phyloP scores from a whole-genome alignment of 306 rosid species.

The Trifolium repens region DNA sequence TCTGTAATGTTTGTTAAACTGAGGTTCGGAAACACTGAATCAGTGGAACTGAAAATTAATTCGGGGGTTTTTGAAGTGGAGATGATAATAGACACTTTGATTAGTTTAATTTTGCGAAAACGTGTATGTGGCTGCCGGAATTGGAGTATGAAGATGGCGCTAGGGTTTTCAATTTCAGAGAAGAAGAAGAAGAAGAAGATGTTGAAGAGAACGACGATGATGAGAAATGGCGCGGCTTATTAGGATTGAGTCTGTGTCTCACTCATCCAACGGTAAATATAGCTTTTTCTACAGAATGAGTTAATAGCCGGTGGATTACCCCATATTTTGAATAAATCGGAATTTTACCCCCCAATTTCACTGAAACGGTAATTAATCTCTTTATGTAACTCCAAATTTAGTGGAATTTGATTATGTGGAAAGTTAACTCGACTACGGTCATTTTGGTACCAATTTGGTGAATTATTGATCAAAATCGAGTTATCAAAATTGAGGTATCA shows the following conservation, averaged over 20 bases:
- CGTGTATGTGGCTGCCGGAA: not conserved
- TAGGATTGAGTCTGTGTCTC: not conserved
- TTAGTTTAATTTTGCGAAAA: not conserved
- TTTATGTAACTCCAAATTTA: too few relatives aligned
- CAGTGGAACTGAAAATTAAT: not conserved
- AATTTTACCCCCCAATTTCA: too few relatives aligned
- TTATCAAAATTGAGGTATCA: too few relatives aligned
- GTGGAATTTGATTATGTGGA: too few relatives aligned
- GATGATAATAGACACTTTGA: not conserved
- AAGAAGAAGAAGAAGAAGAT: not conserved
- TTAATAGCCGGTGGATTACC: not conserved
- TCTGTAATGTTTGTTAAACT: not conserved
- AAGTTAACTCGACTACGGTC: too few relatives aligned
- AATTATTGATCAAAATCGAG: too few relatives aligned
- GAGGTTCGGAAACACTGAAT: not conserved
- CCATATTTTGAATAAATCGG: too few relatives aligned
- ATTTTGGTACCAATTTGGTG: too few relatives aligned
- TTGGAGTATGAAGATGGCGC: not conserved
- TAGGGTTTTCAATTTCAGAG: not conserved
- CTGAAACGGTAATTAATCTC: too few relatives aligned
- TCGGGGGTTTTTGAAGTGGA: not conserved
- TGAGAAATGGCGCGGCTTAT: not conserved
- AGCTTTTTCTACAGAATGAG: not conserved
- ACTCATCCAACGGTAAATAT: conserved; percentile 1
- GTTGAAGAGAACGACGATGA: not conserved